Evolutionary conservation across 331 rosid genomes (phyloP).

Genomic region (Phaseolus coccineus): DNA sequence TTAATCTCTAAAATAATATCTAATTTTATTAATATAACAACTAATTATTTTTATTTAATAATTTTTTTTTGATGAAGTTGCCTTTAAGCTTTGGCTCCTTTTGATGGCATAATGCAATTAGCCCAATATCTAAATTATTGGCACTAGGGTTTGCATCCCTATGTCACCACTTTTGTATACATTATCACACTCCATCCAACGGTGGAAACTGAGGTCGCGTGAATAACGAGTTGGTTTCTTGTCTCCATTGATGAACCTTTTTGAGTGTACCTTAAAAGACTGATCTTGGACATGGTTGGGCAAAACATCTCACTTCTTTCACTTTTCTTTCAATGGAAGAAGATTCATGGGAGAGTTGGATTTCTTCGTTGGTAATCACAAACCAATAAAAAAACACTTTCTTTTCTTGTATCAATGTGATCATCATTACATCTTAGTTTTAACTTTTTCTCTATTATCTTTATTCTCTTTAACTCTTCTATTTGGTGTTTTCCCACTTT

Average conservation of each 20-base stretch:
- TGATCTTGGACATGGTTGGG: not conserved
- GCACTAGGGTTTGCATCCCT: not conserved
- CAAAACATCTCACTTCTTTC: not conserved
- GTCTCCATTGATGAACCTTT: conserved; percentile 5
- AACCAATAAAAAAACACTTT: not conserved
- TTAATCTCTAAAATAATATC: no score
- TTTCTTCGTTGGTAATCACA: conserved; percentile 43
- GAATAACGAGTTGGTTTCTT: conserved; percentile 6
- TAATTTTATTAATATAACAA: no score
- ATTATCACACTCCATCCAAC: conserved; percentile 1
- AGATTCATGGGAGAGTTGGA: conserved; percentile 31
- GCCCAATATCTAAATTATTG: not conserved
- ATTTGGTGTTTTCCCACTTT: not conserved
- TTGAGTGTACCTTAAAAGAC: not conserved
- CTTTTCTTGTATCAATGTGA: not conserved
- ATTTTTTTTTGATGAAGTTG: no score
- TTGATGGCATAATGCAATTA: no score
- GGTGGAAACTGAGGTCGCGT: conserved; percentile 18
- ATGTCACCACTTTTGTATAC: not conserved
- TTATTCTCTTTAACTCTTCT: not conserved
- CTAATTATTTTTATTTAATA: no score
- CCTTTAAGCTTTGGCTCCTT: no score
- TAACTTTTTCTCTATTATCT: not conserved
- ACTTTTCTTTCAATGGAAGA: conserved; percentile 33
- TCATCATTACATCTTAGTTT: not conserved